Percentiles rank a stretch among this genome's conserved stretches.
phyloP scores from a whole-genome alignment of 805 yeast species.

The Ogataea methylovora region DNA sequence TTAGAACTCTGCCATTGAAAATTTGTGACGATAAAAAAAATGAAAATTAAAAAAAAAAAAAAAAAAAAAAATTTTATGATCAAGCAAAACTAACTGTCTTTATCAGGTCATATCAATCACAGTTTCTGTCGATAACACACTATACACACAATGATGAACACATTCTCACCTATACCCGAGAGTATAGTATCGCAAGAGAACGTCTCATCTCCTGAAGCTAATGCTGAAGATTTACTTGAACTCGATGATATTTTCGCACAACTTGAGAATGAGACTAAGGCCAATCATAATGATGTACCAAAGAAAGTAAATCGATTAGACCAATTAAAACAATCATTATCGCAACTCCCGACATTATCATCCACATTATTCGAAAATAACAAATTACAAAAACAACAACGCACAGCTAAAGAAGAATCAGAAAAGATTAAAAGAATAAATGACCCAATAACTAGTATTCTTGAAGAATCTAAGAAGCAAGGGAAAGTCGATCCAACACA shows the following conservation, averaged over 20 bases:
- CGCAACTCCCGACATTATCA: neutral
- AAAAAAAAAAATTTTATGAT: no score
- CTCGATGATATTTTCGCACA: constrained; percentile 2
- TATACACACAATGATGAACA: no score
- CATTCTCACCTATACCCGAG: no score
- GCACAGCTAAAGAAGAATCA: neutral
- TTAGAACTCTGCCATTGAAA: no score
- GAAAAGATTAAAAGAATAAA: constrained; percentile 27
- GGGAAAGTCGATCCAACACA: constrained; percentile 8
- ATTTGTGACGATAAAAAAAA: no score
- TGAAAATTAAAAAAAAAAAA: no score
- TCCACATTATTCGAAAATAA: neutral
- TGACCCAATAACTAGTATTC: constrained; percentile 34
- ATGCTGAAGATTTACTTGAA: neutral
- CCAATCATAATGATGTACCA: neutral
- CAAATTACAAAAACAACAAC: no score
- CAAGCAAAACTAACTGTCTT: no score
- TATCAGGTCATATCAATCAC: no score
- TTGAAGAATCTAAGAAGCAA: constrained; percentile 8
- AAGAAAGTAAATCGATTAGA: neutral
- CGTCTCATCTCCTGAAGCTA: no score
- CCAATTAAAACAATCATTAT: neutral
- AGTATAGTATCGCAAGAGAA: neutral
- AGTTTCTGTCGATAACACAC: no score
- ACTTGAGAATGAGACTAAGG: neutral